Base-by-base conservation (phyloP, 345 rosid species). In the Murraya koenigii region DNA sequence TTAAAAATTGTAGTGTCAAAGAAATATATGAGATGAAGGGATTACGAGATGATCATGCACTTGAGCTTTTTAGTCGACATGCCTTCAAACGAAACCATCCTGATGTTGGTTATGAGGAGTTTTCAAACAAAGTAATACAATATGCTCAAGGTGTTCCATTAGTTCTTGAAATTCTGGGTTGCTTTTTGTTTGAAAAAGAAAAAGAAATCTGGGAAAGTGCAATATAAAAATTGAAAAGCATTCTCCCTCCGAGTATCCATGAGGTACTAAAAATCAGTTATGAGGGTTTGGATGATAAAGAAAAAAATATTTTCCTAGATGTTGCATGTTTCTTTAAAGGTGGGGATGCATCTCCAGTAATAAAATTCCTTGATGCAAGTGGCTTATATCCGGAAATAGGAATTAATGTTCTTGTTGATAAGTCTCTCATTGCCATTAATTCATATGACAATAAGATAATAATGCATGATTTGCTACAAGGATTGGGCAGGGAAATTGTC, bases 401-500 rank as follows among this genome's bases (percentile, higher is more conserved):
- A 60, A 56, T 77, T 0, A 23, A 41, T 23, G 25, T 23, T 71
- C 83, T 81, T 1, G 49, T 55, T 15, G 49, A 25, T 2, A 82
- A 71, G 56, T 58, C 70, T 25, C 79, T 82, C 5, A 44, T 44
- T 3, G 22, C 75, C 62, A n/a, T 52, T 4, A 44, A 44, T 44
- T 13, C 32, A 38, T 38, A 7, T 38, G 32, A 30, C 32, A 39
- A 39, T 10, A 39, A 6, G 10, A 39, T 39, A 39, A 15, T 6
- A 35, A 81, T 81, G 80, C 77, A 81, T 59, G 22, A n/a, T 19
- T 65, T 81, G 62, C 17, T 77, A 5, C 69, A 32, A 20, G 77
- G 60, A 58, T 65, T 67, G 33, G 80, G 77, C 8, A 65, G 17
- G 15, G 38, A n/a, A 19, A 81, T 81, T 33, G 75, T 80, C 20